Evolutionary conservation across 1,284 basidiomycete genomes (phyloP).

Genomic region (Irpex sp.): DNA sequence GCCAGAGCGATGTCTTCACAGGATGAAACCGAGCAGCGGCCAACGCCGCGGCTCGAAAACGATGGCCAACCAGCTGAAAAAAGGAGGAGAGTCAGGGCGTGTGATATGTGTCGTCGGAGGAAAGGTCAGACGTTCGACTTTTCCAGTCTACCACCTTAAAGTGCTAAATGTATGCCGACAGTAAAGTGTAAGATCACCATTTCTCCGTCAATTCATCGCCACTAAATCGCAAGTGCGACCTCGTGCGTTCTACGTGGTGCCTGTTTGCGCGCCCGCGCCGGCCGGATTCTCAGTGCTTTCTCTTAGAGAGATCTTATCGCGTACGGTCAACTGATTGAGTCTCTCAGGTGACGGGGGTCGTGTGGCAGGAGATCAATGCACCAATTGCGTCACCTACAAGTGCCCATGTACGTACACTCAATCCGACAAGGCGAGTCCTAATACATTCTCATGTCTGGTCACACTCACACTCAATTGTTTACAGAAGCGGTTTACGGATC

Average conservation of each 20-base stretch:
- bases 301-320: neutral
- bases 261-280: neutral
- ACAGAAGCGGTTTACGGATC: slow-evolving; percentile 7
- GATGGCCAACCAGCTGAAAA: neutral
- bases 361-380: slow-evolving; percentile 2
- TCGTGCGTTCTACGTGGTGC: neutral
- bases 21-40: neutral
- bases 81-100: slow-evolving; percentile 6
- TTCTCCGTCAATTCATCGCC: neutral
- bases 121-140: slow-evolving; percentile 5
- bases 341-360: slow-evolving; percentile 6
- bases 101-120: slow-evolving; percentile 9
- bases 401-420: slow-evolving; percentile 8
- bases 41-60: neutral
- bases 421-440: neutral
- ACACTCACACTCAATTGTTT: neutral
- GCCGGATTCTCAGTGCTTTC: neutral
- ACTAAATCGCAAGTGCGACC: neutral
- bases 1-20: neutral
- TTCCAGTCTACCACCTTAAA: neutral
- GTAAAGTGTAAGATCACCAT: slow-evolving; percentile 6
- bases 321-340: neutral
- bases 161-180: neutral
- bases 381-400: slow-evolving; percentile 7
- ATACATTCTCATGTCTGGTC: neutral